A percentile compares a stretch with the other conserved stretches of the same genome.
Conservation (phyloP, 768 basidiomycete species). For the Kwoniella dendrophila region DNA sequence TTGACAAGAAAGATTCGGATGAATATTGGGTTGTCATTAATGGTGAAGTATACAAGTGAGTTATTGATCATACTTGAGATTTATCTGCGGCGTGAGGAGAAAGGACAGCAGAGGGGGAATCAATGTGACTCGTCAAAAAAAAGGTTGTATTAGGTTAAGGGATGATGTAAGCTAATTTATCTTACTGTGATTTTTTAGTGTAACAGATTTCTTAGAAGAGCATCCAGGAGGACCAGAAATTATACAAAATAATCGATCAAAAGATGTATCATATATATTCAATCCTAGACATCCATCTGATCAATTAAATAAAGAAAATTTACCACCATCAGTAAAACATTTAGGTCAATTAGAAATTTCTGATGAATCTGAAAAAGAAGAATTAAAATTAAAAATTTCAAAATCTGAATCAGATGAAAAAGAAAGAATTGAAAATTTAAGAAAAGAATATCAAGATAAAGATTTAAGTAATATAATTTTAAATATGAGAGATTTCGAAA, state of each 20-base stretch:
- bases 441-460: conserved; percentile 42
- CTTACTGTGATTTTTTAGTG: conserved; percentile 17
- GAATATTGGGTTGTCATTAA: conserved; percentile 51
- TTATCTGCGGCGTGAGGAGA: no score
- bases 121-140: background rate
- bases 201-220: conserved; percentile 51
- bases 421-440: conserved; percentile 24
- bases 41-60: conserved; percentile 50
- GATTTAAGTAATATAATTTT: conserved; percentile 43
- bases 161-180: no score
- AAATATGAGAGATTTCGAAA: conserved; percentile 51
- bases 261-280: conserved; percentile 50
- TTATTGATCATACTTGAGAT: conserved; percentile 3
- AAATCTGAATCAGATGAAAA: conserved; percentile 43
- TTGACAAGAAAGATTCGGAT: conserved; percentile 36
- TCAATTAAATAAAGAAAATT: conserved; percentile 46
- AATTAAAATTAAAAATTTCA: conserved; percentile 35
- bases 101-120: no score
- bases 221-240: conserved; percentile 52
- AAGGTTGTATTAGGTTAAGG: background rate
- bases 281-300: conserved; percentile 49
- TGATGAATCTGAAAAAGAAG: conserved; percentile 38
- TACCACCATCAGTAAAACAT: conserved; percentile 41
- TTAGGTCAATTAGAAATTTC: conserved; percentile 36
- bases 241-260: conserved; percentile 40